Percentiles rank a stretch among this genome's conserved stretches.
phyloP scores from a whole-genome alignment of 495 filamentous ascomycete species.

The Penicillium antarcticum region DNA sequence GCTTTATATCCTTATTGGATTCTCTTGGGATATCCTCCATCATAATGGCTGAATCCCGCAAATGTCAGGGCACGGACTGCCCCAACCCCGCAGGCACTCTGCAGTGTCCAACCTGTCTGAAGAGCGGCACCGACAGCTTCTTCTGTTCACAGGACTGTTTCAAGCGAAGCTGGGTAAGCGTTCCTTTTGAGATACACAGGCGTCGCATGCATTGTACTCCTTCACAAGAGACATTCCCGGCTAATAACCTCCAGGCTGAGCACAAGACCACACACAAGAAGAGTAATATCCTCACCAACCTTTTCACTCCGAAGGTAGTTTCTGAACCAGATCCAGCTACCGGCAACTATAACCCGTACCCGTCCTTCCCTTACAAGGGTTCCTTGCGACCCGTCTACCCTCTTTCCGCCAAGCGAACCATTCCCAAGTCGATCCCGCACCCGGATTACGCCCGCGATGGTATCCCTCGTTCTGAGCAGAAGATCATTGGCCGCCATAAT shows the following conservation, averaged over 20 bases:
- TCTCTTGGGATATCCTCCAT: background rate
- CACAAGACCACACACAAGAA: slow-evolving; percentile 87
- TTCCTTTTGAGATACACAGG: slow-evolving; percentile 27
- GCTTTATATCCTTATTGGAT: background rate
- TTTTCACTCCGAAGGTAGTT: slow-evolving; percentile 69
- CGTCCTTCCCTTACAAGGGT: slow-evolving; percentile 78
- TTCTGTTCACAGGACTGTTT: slow-evolving; percentile 99
- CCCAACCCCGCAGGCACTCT: slow-evolving; percentile 75
- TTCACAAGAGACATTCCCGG: slow-evolving; percentile 2
- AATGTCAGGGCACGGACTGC: slow-evolving; percentile 80
- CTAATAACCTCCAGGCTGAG: slow-evolving; percentile 52
- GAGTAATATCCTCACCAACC: slow-evolving; percentile 69
- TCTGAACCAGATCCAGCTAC: slow-evolving; percentile 89
- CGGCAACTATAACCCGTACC: slow-evolving; percentile 87
- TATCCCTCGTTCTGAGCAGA: slow-evolving; percentile 74
- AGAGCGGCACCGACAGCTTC: slow-evolving; percentile 83
- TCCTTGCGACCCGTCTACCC: slow-evolving; percentile 84
- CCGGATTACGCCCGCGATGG: slow-evolving; percentile 86
- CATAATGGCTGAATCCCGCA: slow-evolving; percentile 43
- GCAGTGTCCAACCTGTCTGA: slow-evolving; percentile 93
- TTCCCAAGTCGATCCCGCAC: slow-evolving; percentile 77
- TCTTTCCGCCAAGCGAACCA: slow-evolving; percentile 65
- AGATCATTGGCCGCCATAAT: slow-evolving; percentile 68
- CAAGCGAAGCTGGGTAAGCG: slow-evolving; percentile 91
- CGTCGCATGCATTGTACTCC: slow-evolving; percentile 14